A percentile compares a stretch with the other conserved stretches of the same genome.
Evolutionary conservation across 768 basidiomycete genomes (phyloP).

Genomic region (Xerocomellus chrysenteron): DNA sequence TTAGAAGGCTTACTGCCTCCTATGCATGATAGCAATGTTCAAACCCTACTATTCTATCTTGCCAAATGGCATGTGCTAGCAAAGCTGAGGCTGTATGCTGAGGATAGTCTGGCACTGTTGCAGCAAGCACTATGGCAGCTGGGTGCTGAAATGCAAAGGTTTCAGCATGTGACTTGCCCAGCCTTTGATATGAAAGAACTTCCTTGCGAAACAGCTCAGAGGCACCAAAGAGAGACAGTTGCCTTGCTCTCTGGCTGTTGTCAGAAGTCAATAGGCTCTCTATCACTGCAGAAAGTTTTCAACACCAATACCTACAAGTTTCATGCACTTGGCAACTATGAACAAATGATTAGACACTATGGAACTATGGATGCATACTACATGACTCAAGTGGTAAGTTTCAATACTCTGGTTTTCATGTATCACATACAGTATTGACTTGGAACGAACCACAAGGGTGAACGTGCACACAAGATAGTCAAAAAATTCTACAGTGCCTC

Average conservation of each 20-base stretch:
- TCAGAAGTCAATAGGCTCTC: too few relatives aligned
- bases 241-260: too few relatives aligned
- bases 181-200: neutral
- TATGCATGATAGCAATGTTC: constrained; percentile 19
- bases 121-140: neutral
- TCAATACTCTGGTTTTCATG: too few relatives aligned
- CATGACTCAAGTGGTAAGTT: too few relatives aligned
- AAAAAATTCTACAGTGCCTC: constrained; percentile 28
- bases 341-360: constrained; percentile 5
- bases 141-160: neutral
- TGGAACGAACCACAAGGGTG: neutral
- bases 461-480: constrained; percentile 4
- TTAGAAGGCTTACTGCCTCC: constrained; percentile 39
- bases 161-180: neutral
- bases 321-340: constrained; percentile 28
- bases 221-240: neutral
- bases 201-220: neutral
- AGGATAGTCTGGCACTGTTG: neutral
- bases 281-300: too few relatives aligned
- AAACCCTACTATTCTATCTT: constrained; percentile 20
- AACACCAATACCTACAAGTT: constrained; percentile 27
- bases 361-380: too few relatives aligned
- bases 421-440: too few relatives aligned
- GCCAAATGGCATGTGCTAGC: constrained; percentile 17
- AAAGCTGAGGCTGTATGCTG: neutral